phyloP scores from a whole-genome alignment of 805 yeast genomes.

The Hanseniaspora lindneri region DNA sequence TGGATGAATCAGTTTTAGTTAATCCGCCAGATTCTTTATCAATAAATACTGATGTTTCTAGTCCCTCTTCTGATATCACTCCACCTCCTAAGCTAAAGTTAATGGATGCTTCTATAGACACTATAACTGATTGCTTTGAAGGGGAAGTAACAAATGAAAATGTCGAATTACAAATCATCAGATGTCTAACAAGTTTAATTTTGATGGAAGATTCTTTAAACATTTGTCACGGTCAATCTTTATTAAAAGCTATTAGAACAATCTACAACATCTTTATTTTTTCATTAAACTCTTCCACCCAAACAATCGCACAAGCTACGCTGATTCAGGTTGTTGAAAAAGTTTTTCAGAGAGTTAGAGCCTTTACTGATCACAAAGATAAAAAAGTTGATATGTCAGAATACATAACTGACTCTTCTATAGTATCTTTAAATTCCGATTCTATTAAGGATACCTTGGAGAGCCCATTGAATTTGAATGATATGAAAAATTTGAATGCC shows the following conservation, averaged over 20 bases:
- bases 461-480: conserved; percentile 40
- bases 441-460: conserved; percentile 21
- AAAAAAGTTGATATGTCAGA: not conserved
- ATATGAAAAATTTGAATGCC: conserved; percentile 44
- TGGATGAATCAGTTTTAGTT: conserved; percentile 49
- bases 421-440: conserved; percentile 16
- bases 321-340: conserved; percentile 80
- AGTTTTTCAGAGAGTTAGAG: conserved; percentile 62
- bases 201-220: conserved; percentile 69
- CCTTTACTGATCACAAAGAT: conserved; percentile 21
- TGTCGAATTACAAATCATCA: conserved; percentile 82
- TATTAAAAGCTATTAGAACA: conserved; percentile 82
- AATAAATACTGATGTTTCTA: conserved; percentile 27
- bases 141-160: conserved; percentile 87
- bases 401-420: conserved; percentile 11
- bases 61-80: conserved; percentile 34
- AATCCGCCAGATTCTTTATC: conserved; percentile 34
- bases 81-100: conserved; percentile 46
- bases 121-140: conserved; percentile 72
- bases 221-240: conserved; percentile 66
- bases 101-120: conserved; percentile 73
- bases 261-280: conserved; percentile 84
- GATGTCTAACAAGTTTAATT: conserved; percentile 82
- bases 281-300: conserved; percentile 70
- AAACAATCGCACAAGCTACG: conserved; percentile 90